These are phyloP conservation scores for Pseudopithomyces chartarum DNA, from an alignment of 2,329 filamentous ascomycete genomes.

Conservation along the genomic window DNA sequence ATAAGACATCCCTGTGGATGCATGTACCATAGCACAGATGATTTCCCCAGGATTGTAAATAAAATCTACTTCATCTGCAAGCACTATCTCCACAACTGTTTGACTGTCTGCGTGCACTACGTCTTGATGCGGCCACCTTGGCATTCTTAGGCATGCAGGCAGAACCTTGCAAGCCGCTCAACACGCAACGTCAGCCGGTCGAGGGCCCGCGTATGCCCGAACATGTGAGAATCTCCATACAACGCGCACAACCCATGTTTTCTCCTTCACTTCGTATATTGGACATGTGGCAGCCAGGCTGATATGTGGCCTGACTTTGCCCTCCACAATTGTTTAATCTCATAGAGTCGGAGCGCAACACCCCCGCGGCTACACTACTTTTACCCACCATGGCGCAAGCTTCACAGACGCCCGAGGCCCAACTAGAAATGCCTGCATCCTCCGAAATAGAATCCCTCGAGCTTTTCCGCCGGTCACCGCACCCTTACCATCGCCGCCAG, in stretches of 20 bases:
- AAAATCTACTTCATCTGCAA: neutral
- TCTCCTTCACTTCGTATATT: slow-evolving; percentile 11
- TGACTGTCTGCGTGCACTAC: neutral
- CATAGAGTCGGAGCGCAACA: slow-evolving; percentile 16
- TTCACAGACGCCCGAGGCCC: slow-evolving; percentile 19
- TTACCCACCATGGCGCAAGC: slow-evolving; percentile 21
- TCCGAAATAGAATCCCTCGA: slow-evolving; percentile 37
- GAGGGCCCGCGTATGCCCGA: slow-evolving; percentile 25
- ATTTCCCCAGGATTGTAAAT: neutral
- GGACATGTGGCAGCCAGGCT: slow-evolving; percentile 20
- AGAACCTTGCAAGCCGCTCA: slow-evolving; percentile 16
- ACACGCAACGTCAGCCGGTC: slow-evolving; percentile 36
- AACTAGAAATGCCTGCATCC: slow-evolving; percentile 22
- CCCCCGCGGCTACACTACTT: neutral
- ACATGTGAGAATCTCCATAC: slow-evolving; percentile 31
- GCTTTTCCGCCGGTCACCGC: slow-evolving; percentile 44
- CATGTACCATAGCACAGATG: slow-evolving; percentile 14
- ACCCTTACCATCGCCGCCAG: slow-evolving; percentile 43
- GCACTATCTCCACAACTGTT: neutral
- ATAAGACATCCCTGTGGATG: slow-evolving; percentile 10
- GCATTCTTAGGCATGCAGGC: neutral
- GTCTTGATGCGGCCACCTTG: neutral
- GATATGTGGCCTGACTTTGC: slow-evolving; percentile 1
- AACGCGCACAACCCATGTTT: slow-evolving; percentile 22
- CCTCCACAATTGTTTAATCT: neutral